Evolutionary conservation across 2,329 filamentous ascomycete genomes (phyloP).

Genomic region (Pseudogymnoascus sp.): DNA sequence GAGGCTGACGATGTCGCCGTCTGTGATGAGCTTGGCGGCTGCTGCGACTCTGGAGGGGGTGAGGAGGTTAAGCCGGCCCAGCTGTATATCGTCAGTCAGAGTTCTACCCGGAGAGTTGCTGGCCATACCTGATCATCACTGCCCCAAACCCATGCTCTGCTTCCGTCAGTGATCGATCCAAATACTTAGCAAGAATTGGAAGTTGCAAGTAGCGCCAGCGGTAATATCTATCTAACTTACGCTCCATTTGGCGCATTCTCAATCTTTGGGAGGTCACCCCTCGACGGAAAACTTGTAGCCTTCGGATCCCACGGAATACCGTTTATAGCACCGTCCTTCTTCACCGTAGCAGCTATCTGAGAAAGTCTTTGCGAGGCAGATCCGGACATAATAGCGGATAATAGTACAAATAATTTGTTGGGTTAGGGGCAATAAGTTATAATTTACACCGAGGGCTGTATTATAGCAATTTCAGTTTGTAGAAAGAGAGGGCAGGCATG

Average conservation of each 20-base stretch:
- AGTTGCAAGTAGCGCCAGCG: not conserved
- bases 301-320: conserved; percentile 25
- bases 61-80: conserved; percentile 40
- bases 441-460: not conserved
- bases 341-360: conserved; percentile 22
- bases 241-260: conserved; percentile 25
- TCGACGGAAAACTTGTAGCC: conserved; percentile 24
- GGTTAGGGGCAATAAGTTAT: not conserved
- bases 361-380: conserved; percentile 15
- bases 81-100: conserved; percentile 16
- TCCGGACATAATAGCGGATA: not conserved
- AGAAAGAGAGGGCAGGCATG: not conserved
- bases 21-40: conserved; percentile 35
- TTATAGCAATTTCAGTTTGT: not conserved
- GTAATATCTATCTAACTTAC: conserved; percentile 1
- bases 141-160: conserved; percentile 28
- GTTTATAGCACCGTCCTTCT: conserved; percentile 11
- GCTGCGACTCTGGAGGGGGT: conserved; percentile 35
- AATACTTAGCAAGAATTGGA: not conserved
- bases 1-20: conserved; percentile 35
- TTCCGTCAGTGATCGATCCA: not conserved
- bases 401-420: not conserved
- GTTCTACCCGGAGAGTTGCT: not conserved
- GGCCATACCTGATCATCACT: conserved; percentile 22
- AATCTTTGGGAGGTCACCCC: conserved; percentile 24